Evolutionary conservation across 768 basidiomycete species (phyloP).

Genomic region (Rhodocollybia butyracea): DNA sequence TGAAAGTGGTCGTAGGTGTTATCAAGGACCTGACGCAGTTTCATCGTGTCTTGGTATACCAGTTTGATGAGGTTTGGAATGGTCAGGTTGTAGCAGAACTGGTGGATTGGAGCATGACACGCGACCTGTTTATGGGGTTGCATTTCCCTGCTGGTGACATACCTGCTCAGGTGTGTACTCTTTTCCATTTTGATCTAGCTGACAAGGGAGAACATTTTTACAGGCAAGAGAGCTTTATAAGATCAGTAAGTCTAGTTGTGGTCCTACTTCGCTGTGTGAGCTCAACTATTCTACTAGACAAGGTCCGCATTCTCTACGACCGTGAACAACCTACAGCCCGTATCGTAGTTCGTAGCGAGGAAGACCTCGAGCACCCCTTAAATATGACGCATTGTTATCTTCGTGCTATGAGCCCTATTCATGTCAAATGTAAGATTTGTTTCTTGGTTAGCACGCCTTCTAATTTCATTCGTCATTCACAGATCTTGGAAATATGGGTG

Average conservation of each 20-base stretch:
- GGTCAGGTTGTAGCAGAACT: constrained; percentile 78
- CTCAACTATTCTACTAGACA: constrained; percentile 40
- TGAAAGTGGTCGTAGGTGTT: constrained; percentile 68
- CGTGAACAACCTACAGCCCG: constrained; percentile 70
- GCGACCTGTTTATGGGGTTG: constrained; percentile 68
- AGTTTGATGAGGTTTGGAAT: constrained; percentile 80
- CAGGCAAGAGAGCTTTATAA: constrained; percentile 68
- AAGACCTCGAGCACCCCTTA: constrained; percentile 68
- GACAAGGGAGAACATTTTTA: background rate
- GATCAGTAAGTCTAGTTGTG: constrained; percentile 43
- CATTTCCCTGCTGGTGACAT: constrained; percentile 73
- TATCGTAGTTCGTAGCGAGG: constrained; percentile 57
- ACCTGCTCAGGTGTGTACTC: constrained; percentile 51
- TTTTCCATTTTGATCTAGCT: background rate
- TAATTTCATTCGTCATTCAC: background rate
- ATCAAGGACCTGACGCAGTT: constrained; percentile 80
- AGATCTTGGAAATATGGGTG: constrained; percentile 81
- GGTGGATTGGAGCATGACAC: constrained; percentile 72
- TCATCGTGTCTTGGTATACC: constrained; percentile 78
- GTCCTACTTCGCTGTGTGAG: background rate
- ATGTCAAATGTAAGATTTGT: constrained; percentile 58
- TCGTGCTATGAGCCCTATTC: constrained; percentile 87
- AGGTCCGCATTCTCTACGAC: constrained; percentile 75
- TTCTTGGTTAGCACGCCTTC: too few relatives aligned
- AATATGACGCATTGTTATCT: constrained; percentile 85